phyloP scores from a whole-genome alignment of 306 rosid genomes.

The Glycine soja region DNA sequence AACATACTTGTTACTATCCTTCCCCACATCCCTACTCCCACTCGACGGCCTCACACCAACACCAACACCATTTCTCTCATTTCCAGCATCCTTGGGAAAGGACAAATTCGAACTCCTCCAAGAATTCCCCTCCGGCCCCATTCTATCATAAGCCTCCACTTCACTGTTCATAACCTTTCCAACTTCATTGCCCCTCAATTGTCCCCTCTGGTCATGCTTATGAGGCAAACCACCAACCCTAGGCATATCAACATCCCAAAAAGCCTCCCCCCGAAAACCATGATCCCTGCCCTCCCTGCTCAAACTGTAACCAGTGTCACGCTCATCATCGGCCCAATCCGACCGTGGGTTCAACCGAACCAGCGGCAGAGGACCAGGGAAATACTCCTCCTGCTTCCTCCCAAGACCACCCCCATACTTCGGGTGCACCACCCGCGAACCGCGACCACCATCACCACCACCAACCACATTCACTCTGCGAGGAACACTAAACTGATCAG shows the following conservation, averaged over 20 bases:
- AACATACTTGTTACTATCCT: slow-evolving; percentile 58
- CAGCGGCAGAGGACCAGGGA: slow-evolving; percentile 79
- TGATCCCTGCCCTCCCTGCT: slow-evolving; percentile 78
- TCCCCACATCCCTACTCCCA: slow-evolving; percentile 57
- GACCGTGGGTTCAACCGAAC: slow-evolving; percentile 78
- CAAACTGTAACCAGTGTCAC: slow-evolving; percentile 84
- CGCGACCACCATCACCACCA: slow-evolving; percentile 47
- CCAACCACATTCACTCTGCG: slow-evolving; percentile 43
- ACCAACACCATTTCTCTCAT: slow-evolving; percentile 60
- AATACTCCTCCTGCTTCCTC: slow-evolving; percentile 72
- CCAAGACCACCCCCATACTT: slow-evolving; percentile 28
- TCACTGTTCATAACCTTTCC: slow-evolving; percentile 75
- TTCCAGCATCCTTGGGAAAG: slow-evolving; percentile 64
- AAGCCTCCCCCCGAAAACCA: slow-evolving; percentile 66
- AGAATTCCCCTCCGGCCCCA: slow-evolving; percentile 70
- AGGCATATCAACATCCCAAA: slow-evolving; percentile 91
- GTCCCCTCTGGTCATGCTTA: slow-evolving; percentile 76
- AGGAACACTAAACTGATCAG: slow-evolving; percentile 57
- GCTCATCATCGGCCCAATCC: slow-evolving; percentile 99
- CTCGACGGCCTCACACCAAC: slow-evolving; percentile 57
- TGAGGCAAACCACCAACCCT: slow-evolving; percentile 70
- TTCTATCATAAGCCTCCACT: slow-evolving; percentile 65
- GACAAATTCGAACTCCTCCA: slow-evolving; percentile 66
- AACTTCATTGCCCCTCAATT: slow-evolving; percentile 71
- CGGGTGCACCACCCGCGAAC: slow-evolving; percentile 46